Evolutionary conservation across 345 rosid species (phyloP), one percentile per base, ranked within the genome.

Genomic region (Brassica incana): DNA sequence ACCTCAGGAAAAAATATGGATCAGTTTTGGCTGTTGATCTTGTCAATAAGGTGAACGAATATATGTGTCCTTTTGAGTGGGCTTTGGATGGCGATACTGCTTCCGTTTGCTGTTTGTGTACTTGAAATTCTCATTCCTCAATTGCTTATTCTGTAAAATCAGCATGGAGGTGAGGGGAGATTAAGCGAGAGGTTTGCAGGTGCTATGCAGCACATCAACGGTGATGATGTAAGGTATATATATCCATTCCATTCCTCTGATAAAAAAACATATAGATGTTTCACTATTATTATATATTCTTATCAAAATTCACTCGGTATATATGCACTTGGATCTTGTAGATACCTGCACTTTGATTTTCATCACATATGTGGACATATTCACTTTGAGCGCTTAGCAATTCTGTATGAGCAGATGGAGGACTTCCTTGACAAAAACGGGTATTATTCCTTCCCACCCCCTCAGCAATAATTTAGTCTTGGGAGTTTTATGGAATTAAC

Each of bases 331-430:
- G 65, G 61, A 65, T 82, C 64, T 65, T 87, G 83, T 83, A 95
- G 99, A 87, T 91, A 95, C 81, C 78, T 95, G 87, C 98, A 93
- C 90, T 95, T 95, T 38, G 98, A 95, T 88, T 95, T 95, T 70
- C 97, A 93, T 83, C 85, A 69, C 60, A 84, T 93, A 80, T 95
- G 98, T 64, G 99, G 99, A 60, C 99, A 95, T 71, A 85, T 93
- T 86, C 98, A 90, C 81, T 95, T 95, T 86, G 98, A 95, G 91
- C 93, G 91, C 69, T 94, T 95, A 75, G 85, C 98, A 40, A 87
- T 89, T 82, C 96, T 95, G 29, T 91, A 91, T 76, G 96, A 91
- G 12, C 88, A 95, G 83, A 90, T 95, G 32, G 91, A 79, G 82
- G 91, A 80, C 88, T 95, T 93, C 79, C 92, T 95, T 14, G 92